Evolutionary conservation across 2,329 filamentous ascomycete species (phyloP), one percentile per base, ranked within the genome.

Genomic region (Helminthosporium solani): DNA sequence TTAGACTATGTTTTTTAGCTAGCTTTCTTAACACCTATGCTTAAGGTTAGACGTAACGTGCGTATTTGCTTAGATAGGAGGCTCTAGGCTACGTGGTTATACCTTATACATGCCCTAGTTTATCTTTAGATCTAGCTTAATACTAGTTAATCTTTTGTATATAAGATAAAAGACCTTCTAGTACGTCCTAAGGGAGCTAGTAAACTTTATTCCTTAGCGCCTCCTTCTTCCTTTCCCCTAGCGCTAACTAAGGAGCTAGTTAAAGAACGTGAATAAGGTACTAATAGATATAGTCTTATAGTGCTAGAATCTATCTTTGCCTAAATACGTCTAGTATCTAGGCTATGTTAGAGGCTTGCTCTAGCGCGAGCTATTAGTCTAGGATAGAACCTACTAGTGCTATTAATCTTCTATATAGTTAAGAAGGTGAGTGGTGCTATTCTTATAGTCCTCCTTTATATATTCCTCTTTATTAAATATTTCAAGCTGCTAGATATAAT

Each of bases 341-440:
- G 41, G 16, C 34, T 36, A 5, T 25, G 30, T 54, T 36, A 56
- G 51, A 40, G 15, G 11, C 43, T 44, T 8, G n/a, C 9, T 50
- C 42, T 49, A 42, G 41, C 20, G 23, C 30, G n/a, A 39, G 14
- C 39, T 42, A 46, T 33, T 5, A 40, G 46, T 3, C n/a, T 19
- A 23, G 23, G 21, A 40, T 42, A 36, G 35, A 34, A 52, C 39
- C 16, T 58, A 61, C 56, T 53, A 14, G 40, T 53, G 48, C 52
- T 30, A 61, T 44, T 54, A 27, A 41, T 52, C 49, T 54, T 61
- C 43, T 16, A 58, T 54, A 44, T 21, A 21, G 51, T 58, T 37
- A 7, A 58, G 30, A 8, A 56, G 46, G 37, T 35, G 33, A 47
- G 52, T 57, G 47, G 27, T 60, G 15, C 53, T 53, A 15, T 59